phyloP scores from a whole-genome alignment of 306 rosid genomes.

The Prunus mongolica region DNA sequence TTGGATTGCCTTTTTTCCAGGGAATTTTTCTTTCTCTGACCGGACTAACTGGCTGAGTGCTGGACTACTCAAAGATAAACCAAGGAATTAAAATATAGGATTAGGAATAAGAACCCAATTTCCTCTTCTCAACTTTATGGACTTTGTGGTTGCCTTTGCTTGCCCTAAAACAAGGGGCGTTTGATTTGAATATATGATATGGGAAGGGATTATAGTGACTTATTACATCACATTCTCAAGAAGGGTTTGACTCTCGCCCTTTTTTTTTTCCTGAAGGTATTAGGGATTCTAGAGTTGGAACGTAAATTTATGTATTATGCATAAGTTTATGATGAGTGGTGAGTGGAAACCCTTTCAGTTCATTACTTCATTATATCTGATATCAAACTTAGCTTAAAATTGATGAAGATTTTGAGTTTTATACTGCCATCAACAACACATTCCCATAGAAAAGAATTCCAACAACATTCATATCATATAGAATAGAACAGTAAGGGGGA shows the following conservation, averaged over 20 bases:
- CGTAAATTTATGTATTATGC: neutral
- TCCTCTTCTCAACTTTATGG: neutral
- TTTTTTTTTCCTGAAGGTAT: neutral
- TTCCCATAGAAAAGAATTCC: neutral
- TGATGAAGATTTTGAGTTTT: no score
- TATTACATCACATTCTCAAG: neutral
- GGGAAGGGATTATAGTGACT: no score
- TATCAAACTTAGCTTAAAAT: no score
- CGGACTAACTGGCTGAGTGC: neutral
- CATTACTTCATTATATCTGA: no score
- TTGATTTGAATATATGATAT: neutral
- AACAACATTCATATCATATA: neutral
- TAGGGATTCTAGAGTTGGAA: neutral
- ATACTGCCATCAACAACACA: no score
- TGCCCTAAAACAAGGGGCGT: slow-evolving; percentile 2
- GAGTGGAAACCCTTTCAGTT: neutral
- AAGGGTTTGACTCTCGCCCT: neutral
- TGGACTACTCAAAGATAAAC: neutral
- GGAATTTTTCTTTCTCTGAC: neutral
- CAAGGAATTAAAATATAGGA: neutral
- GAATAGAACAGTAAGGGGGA: no score
- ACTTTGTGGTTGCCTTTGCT: slow-evolving; percentile 5
- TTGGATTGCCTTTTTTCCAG: neutral
- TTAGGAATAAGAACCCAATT: neutral
- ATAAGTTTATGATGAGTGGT: neutral